A percentile compares a stretch with the other conserved stretches of the same genome.
phyloP scores from a whole-genome alignment of 2,329 filamentous ascomycete genomes.

The Coniochaeta hoffmannii region DNA sequence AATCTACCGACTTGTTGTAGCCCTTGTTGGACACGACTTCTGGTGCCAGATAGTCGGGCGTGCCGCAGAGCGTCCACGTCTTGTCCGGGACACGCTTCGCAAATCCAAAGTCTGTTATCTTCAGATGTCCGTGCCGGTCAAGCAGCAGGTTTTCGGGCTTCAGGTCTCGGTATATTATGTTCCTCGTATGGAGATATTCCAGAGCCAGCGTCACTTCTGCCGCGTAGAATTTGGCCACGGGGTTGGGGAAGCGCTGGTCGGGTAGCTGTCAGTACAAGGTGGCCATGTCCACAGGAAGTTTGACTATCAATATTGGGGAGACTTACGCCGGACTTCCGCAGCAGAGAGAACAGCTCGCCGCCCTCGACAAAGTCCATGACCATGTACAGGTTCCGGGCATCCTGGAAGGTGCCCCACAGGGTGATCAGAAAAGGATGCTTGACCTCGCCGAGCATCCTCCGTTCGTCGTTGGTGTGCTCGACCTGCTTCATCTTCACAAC shows the following conservation, averaged over 20 bases:
- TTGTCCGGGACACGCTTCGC: conserved; percentile 98
- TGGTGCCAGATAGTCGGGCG: conserved; percentile 92
- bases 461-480: conserved; percentile 97
- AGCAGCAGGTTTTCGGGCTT: conserved; percentile 92
- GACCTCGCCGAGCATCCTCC: conserved; percentile 90
- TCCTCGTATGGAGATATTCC: conserved; percentile 87
- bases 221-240: conserved; percentile 98
- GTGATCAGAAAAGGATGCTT: conserved; percentile 98
- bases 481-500: conserved; percentile 99
- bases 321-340: conserved; percentile 84
- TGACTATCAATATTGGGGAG: too few relatives aligned
- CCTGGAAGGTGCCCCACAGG: conserved; percentile 96
- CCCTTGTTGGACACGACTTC: conserved; percentile 99
- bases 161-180: conserved; percentile 96
- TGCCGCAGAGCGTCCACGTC: conserved; percentile 97
- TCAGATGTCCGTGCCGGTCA: conserved; percentile 87
- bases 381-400: conserved; percentile 95
- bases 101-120: conserved; percentile 98
- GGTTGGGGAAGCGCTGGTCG: conserved; percentile 92
- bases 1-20: conserved; percentile 99
- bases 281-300: not conserved
- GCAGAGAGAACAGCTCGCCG: conserved; percentile 89
- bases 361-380: conserved; percentile 99
- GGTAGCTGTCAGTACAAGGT: not conserved
- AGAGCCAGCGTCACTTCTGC: conserved; percentile 93